Base-by-base conservation (phyloP, 371 early-diverging fungal genomes). In the Saksenaea vasiformis region DNA sequence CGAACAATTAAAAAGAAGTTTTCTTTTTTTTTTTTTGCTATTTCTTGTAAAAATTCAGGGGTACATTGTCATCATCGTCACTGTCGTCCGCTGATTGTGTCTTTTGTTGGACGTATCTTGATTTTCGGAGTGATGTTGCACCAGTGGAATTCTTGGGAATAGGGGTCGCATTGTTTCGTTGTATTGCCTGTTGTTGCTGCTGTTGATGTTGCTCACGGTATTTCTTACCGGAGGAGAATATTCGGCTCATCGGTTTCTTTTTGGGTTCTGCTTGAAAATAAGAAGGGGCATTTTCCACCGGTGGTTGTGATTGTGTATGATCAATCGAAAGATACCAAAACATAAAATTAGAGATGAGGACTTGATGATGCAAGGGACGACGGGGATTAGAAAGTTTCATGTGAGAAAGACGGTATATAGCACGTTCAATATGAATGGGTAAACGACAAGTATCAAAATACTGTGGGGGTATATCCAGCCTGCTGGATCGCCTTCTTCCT, bases 261-360 rank as follows among this genome's bases (percentile, higher is more conserved):
- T 47, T 47, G 10, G 51, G n/a, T 47, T 47, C 51, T 22, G 51
- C 22, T 22, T 47, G 19, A 47, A 22, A 47, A 22, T 7, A 9
- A 47, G n/a, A n/a, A n/a, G n/a, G n/a, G n/a, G 22, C 51, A 3
- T 5, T 22, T 47, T 47, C 51, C 17, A 47, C 24, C 8, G 51
- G 51, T 22, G 51, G 55, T 43, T 47, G 60, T 19, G 62, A 60
- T 19, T 67, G 69, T n/a, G 27, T 43, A 51, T 68, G 55, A 26
- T 67, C 58, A 17, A 70, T 59, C 26, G 74, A 74, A n/a, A 93
- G 76, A 67, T 91, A 92, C 82, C 88, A 90, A 69, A 91, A 83
- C 91, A 93, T 90, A 68, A 92, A 81, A 58, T 93, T 93, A 28
- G 87, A 85, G 36, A 93, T 83, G 66, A 90, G 68, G 19, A 93